Base-by-base conservation (phyloP, 1,284 basidiomycete species). In the Boletus mariae region DNA sequence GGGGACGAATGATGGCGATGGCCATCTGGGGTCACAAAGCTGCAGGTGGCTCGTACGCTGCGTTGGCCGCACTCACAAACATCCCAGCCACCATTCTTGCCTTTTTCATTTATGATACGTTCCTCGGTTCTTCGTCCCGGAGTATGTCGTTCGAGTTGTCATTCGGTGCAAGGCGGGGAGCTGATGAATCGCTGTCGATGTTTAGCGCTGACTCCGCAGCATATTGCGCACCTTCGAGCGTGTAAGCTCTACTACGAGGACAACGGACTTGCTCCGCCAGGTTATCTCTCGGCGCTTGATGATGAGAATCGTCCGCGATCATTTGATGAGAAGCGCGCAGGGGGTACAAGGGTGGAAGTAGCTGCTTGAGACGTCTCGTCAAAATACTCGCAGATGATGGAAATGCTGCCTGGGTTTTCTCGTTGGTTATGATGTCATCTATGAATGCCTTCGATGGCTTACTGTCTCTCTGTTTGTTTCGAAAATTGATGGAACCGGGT, bases 51-150 rank as follows among this genome's bases (percentile, higher is more conserved):
- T 60, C 61, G 13, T 87, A 86, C 60, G 80, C 83, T 4, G 85
- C 83, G 0, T 75, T 88, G 37, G 69, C 84, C 6, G 80, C 85
- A 2, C 71, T 87, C 29, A 80, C 82, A 3, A 87, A 85, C 61
- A 83, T 87, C 48, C 82, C 80, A 4, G 80, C 83, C 1, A 86
- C 76, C 13, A 47, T 84, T 20, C 60, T 82, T 34, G 80, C 75
- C 7, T 77, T 72, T 23, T 53, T 72, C 40, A 51, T 83, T 28
- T 84, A 87, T 56, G 80, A 84, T 58, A 55, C 77, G 10, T 70
- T 85, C 62, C 66, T 87, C 15, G 28, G 56, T 17, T 71, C 69
- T 52, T 49, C 58, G 17, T 59, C 58, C 8, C 56, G 68, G 15
- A 59, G 66, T 71, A 53, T 29, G 69, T 69, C 3, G 5, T n/a